These are phyloP conservation scores for Centella asiatica DNA, from an alignment of 129 eudicot species.

Conservation along the genomic window DNA sequence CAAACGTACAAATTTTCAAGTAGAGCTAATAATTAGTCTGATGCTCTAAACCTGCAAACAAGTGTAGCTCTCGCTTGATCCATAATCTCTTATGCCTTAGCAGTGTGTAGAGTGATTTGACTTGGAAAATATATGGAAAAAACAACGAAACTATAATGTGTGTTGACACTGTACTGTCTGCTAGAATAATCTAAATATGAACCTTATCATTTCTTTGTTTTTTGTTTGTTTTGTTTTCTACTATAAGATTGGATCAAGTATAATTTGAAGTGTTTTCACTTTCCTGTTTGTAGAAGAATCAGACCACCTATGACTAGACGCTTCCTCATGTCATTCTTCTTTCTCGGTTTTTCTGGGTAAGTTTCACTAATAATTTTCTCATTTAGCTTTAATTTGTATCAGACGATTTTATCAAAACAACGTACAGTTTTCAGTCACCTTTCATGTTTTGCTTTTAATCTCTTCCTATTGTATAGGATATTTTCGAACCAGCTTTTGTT, in stretches of 20 bases:
- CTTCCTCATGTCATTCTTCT: constrained; percentile 54
- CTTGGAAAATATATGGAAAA: not conserved
- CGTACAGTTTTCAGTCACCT: no score
- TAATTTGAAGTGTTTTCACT: constrained; percentile 10
- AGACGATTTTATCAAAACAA: not conserved
- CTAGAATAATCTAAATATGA: not conserved
- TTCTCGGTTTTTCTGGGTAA: constrained; percentile 99
- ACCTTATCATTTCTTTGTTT: not conserved
- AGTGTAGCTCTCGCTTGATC: no score
- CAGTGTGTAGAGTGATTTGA: not conserved
- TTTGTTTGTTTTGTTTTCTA: not conserved
- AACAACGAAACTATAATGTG: not conserved
- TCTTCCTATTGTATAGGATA: constrained; percentile 42
- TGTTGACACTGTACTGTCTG: not conserved
- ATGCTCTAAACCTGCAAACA: no score
- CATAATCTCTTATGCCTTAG: not conserved
- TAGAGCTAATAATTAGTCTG: no score
- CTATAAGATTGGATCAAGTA: not conserved
- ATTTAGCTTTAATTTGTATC: not conserved
- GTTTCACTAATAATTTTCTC: constrained; percentile 10
- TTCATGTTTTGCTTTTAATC: constrained; percentile 5
- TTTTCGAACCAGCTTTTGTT: constrained; percentile 95
- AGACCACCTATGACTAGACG: constrained; percentile 70
- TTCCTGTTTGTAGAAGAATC: constrained; percentile 49
- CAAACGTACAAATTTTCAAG: no score